Base-by-base conservation (phyloP, 768 basidiomycete species). In the Suillus paluster region DNA sequence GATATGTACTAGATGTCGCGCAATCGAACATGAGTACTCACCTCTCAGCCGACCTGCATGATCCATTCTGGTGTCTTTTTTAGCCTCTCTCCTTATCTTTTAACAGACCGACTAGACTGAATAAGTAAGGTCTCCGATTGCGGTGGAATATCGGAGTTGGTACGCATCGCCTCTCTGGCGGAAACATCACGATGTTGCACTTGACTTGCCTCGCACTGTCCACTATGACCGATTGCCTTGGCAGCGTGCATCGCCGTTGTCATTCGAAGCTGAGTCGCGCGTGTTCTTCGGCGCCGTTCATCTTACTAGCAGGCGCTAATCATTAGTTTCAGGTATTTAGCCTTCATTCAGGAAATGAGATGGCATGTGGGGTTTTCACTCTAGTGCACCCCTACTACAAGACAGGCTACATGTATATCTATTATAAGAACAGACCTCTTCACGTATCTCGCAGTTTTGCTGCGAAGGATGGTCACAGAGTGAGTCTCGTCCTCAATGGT, bases 361-460 rank as follows among this genome's bases (percentile, higher is more conserved):
- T 81, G 83, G 79, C 81, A 84, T 77, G 84, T 82, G 61, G 38
- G 70, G 60, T 5, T 41, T 8, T 11, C 34, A n/a, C 33, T 30
- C 23, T 17, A 23, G 27, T 44, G 33, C 25, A 25, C 15, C 12
- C 42, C 63, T 27, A 52, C 21, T n/a, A n/a, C n/a, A n/a, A 50
- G 17, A 6, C 9, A 5, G 30, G 49, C 30, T n/a, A 10, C 19
- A 30, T 52, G 27, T 54, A 87, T 84, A 87, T 89, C 55, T 85
- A 89, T 69, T 89, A 87, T 74, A 88, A 90, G 71, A n/a, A 83
- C 83, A 42, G 89, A 90, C 69, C 77, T 89, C 12, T 79, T 83
- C 66, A 88, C 86, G 2, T 88, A 87, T 72, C 70, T 90, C 46
- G 66, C 68, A 23, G 78, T 77, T 87, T 88, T 65, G 71, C 77